These are phyloP conservation scores for Coffea humblotiana DNA, from an alignment of 305 asterid species.

Conservation along the genomic window DNA sequence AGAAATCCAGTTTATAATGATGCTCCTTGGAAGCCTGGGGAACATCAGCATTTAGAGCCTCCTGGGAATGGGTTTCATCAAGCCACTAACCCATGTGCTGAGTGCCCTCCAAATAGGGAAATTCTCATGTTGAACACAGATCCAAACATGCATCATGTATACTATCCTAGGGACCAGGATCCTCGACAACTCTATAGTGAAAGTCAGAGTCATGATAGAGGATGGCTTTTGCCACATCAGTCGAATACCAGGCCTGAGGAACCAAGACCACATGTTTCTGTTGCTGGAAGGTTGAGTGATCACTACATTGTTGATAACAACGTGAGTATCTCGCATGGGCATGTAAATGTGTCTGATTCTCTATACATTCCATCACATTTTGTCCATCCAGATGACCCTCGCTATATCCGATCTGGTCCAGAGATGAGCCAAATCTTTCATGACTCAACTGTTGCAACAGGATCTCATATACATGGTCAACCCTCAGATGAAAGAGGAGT, in stretches of 20 bases:
- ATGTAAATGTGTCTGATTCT: slow-evolving; percentile 53
- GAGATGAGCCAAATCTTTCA: slow-evolving; percentile 67
- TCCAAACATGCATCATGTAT: slow-evolving; percentile 52
- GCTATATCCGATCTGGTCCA: slow-evolving; percentile 52
- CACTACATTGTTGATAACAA: slow-evolving; percentile 57
- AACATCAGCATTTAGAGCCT: slow-evolving; percentile 55
- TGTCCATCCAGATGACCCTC: slow-evolving; percentile 66
- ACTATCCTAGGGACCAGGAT: slow-evolving; percentile 64
- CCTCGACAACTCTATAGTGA: slow-evolving; percentile 54
- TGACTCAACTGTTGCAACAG: slow-evolving; percentile 52
- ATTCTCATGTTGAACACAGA: slow-evolving; percentile 51
- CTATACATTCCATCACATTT: slow-evolving; percentile 53
- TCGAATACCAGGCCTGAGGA: slow-evolving; percentile 63
- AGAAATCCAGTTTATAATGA: slow-evolving; percentile 62
- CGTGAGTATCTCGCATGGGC: slow-evolving; percentile 46
- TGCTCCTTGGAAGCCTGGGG: slow-evolving; percentile 60
- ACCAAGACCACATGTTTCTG: slow-evolving; percentile 47
- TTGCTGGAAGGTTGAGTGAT: slow-evolving; percentile 59
- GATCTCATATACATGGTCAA: slow-evolving; percentile 57
- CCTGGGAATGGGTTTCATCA: slow-evolving; percentile 70
- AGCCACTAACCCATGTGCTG: slow-evolving; percentile 54
- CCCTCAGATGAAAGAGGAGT: slow-evolving; percentile 60
- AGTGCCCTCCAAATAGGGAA: slow-evolving; percentile 74
- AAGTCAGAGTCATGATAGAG: slow-evolving; percentile 61
- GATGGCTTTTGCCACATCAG: slow-evolving; percentile 68